Conservation (phyloP, 345 rosid genomes). For the Raphanus raphanistrum region DNA sequence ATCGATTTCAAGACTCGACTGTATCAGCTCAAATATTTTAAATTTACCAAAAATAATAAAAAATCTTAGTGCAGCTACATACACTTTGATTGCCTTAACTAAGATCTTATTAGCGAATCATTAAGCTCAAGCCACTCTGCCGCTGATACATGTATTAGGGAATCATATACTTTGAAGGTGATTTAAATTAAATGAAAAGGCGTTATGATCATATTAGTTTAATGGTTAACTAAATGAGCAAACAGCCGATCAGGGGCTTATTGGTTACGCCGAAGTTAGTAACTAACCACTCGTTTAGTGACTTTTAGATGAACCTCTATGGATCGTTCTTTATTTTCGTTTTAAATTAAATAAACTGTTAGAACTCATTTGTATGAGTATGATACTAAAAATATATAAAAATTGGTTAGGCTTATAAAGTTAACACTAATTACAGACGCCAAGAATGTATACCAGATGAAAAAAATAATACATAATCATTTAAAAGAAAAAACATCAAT, state of each 20-base stretch:
- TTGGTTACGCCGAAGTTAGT: constrained; percentile 19
- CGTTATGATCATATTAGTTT: background rate
- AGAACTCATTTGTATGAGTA: constrained; percentile 17
- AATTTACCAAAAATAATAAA: too few relatives aligned
- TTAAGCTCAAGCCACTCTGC: too few relatives aligned
- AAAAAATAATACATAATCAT: background rate
- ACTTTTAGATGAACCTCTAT: constrained; percentile 21
- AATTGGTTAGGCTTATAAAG: constrained; percentile 10
- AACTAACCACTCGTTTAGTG: constrained; percentile 22
- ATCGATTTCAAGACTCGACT: too few relatives aligned
- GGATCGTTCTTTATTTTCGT: constrained; percentile 28
- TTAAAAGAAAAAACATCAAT: background rate
- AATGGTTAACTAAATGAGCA: constrained; percentile 14
- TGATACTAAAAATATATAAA: background rate
- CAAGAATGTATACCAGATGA: constrained; percentile 31
- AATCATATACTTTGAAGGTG: constrained; percentile 18
- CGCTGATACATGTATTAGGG: background rate
- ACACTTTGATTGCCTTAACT: too few relatives aligned
- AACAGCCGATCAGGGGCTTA: background rate
- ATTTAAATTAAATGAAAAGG: constrained; percentile 3
- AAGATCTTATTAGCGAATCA: too few relatives aligned
- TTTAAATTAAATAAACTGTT: background rate
- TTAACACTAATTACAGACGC: constrained; percentile 28
- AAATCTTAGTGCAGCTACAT: too few relatives aligned
- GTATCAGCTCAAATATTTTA: too few relatives aligned